Evolutionary conservation across 202 grass and related monocot genomes (phyloP).

Genomic region (Sporobolus alterniflorus): DNA sequence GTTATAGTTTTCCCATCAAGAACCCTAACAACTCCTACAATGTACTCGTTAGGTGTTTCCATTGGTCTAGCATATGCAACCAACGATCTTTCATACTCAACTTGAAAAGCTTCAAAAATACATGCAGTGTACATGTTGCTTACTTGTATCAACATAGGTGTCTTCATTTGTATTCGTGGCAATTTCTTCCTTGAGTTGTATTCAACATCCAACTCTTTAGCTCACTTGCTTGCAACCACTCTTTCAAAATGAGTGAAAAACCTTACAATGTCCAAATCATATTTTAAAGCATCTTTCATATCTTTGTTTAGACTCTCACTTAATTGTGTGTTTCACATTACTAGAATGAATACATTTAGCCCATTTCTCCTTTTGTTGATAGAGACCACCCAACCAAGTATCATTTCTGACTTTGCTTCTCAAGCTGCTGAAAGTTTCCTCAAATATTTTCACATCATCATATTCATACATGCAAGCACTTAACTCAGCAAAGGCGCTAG

Average conservation of each 20-base stretch:
- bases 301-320: background rate
- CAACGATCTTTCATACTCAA: background rate
- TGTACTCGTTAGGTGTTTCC: background rate
- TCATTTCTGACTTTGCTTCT: background rate
- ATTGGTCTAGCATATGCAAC: background rate
- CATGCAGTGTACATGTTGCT: background rate
- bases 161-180: background rate
- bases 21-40: background rate
- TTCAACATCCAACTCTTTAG: background rate
- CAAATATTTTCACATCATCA: background rate
- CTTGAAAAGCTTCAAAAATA: background rate
- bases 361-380: background rate
- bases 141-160: background rate
- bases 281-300: background rate
- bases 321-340: background rate
- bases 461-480: background rate
- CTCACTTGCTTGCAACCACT: background rate
- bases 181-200: background rate
- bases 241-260: background rate
- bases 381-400: background rate
- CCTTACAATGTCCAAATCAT: background rate
- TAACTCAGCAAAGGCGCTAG: background rate
- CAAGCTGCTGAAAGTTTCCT: background rate
- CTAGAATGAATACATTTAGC: background rate
- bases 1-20: too few species aligned